Conservation (phyloP, 768 basidiomycete species). For the Asterophora lycoperdoides region DNA sequence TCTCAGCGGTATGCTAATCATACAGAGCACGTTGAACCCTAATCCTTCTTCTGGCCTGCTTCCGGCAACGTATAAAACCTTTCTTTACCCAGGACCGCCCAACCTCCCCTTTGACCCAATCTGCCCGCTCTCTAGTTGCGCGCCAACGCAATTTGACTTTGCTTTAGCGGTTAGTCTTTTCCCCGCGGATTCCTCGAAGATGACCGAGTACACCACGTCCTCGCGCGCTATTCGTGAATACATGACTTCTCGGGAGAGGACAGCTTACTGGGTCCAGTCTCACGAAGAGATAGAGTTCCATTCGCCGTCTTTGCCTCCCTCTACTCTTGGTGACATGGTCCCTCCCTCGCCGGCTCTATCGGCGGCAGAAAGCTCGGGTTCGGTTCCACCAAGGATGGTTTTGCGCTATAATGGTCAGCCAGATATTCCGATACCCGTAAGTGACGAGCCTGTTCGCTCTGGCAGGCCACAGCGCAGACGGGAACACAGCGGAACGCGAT, state of each 20-base stretch:
- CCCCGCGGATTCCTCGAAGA: conserved; percentile 20
- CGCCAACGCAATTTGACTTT: conserved; percentile 12
- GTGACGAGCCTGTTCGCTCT: conserved; percentile 23
- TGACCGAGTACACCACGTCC: conserved; percentile 64
- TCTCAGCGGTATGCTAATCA: conserved; percentile 32
- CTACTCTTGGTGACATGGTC: conserved; percentile 40
- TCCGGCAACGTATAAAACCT: conserved; percentile 38
- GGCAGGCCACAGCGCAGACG: conserved; percentile 21
- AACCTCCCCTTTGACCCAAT: conserved; percentile 24
- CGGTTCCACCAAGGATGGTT: conserved; percentile 68
- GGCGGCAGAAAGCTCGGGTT: conserved; percentile 45
- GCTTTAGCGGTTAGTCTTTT: conserved; percentile 6
- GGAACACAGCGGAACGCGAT: conserved; percentile 22
- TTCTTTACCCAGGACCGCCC: conserved; percentile 22
- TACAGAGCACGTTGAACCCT: conserved; percentile 17
- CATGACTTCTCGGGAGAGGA: conserved; percentile 57
- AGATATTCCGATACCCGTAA: conserved; percentile 57
- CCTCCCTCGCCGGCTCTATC: conserved; percentile 38
- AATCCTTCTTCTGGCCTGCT: conserved; percentile 17
- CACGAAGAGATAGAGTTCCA: conserved; percentile 40
- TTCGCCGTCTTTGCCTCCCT: conserved; percentile 59
- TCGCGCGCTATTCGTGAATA: conserved; percentile 57
- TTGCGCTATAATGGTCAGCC: conserved; percentile 62
- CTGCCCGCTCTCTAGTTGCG: conserved; percentile 10
- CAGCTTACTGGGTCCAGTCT: conserved; percentile 56